Conservation (phyloP, 2,329 filamentous ascomycete genomes). For the Chaetothyriales sp. region DNA sequence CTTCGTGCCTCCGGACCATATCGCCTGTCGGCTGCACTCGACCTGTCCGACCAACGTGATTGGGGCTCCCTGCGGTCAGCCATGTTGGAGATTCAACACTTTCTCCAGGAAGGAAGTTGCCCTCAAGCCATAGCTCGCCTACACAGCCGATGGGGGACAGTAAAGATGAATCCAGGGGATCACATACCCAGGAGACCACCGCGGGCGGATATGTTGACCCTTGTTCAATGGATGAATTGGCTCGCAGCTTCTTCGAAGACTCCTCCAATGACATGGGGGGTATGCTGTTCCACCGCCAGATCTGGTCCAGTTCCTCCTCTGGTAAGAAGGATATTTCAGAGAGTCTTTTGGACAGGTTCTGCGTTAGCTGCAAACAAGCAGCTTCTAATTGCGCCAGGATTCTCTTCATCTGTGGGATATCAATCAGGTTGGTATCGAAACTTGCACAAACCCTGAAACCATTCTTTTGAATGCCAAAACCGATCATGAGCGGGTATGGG, state of each 20-base stretch:
- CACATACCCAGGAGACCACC: slow-evolving; percentile 30
- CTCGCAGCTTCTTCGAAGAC: slow-evolving; percentile 9
- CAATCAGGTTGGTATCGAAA: slow-evolving; percentile 50
- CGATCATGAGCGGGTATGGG: slow-evolving; percentile 38
- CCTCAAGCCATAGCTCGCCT: slow-evolving; percentile 31
- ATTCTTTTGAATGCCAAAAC: slow-evolving; percentile 31
- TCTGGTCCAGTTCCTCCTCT: slow-evolving; percentile 26
- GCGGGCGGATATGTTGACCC: slow-evolving; percentile 24
- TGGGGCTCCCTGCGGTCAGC: slow-evolving; percentile 25
- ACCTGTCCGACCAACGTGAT: slow-evolving; percentile 21
- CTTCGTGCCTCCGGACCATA: slow-evolving; percentile 21
- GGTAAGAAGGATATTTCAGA: slow-evolving; percentile 28
- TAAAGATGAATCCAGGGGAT: slow-evolving; percentile 26
- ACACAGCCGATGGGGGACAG: slow-evolving; percentile 23
- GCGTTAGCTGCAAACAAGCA: slow-evolving; percentile 38
- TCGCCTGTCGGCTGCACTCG: slow-evolving; percentile 23
- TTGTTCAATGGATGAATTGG: background rate
- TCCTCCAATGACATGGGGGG: slow-evolving; percentile 25
- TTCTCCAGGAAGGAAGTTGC: slow-evolving; percentile 21
- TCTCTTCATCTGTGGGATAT: slow-evolving; percentile 38
- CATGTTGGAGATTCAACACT: slow-evolving; percentile 22
- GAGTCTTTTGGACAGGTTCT: slow-evolving; percentile 7
- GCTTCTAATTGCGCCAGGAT: slow-evolving; percentile 40
- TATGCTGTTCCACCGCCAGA: slow-evolving; percentile 31
- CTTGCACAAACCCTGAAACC: slow-evolving; percentile 49